Base-by-base conservation (phyloP, 352 stramenopile genomes). In the Globisporangium viniferum region DNA sequence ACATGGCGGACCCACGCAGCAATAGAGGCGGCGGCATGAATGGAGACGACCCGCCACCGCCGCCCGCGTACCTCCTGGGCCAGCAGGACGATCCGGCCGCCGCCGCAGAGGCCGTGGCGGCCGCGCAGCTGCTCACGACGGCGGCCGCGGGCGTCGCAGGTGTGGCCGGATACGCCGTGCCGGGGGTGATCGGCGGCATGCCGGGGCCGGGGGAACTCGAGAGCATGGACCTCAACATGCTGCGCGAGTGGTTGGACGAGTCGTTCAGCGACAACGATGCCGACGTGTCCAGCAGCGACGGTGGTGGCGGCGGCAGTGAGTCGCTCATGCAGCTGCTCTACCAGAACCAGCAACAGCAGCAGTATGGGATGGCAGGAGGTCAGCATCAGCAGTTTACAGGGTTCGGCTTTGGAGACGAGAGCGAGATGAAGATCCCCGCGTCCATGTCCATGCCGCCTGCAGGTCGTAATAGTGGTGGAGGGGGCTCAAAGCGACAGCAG, bases 231-330 rank as follows among this genome's bases (percentile, higher is more conserved):
- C 57, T 70, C 46, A 54, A 70, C 22, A 70, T 70, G 31, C 46
- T 70, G 33, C 56, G 65, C 57, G 57, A 65, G 46, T 70, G 65
- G 65, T 57, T 70, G 22, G 65, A 70, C 27, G 65, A 60, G 33
- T 70, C 65, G 22, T 60, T 70, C 57, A 70, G 65, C 46, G 58
- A 65, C 44, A 49, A 58, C 46, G 65, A 70, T 33, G 44, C 33
- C 35, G 65, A 64, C 65, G 49, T 53, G 14, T 66, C 54, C 29
- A 63, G 53, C 20, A 61, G 44, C 56, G 55, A 55, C 35, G 51
- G 36, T 6, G 48, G 35, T 41, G 35, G 39, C 39, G 39, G 41
- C 18, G 56, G 62, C 35, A 67, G 51, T 15, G 65, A 70, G 12
- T 51, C 65, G 33, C 57, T 70, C 20, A 36, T 65, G 36, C 44